Evolutionary conservation across 306 rosid genomes (phyloP).

Genomic region (Elaeagnus macrophylla): DNA sequence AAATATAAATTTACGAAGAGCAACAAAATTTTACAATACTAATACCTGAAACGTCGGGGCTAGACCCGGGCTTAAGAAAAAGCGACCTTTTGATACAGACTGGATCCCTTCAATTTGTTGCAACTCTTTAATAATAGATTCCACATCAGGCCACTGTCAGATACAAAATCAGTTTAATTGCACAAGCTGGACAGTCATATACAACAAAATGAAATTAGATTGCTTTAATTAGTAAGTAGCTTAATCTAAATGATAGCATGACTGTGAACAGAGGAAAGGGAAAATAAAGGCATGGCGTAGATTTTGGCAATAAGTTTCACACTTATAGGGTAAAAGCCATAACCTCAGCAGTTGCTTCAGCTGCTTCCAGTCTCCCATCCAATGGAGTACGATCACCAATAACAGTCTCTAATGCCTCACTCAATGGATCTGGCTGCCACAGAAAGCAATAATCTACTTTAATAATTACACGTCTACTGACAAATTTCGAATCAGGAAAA

Average conservation of each 20-base stretch:
- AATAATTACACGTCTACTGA: no score
- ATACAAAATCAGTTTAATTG: constrained; percentile 7
- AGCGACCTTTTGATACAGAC: constrained; percentile 74
- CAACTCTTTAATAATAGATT: constrained; percentile 68
- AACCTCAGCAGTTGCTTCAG: constrained; percentile 66
- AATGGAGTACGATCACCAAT: constrained; percentile 47
- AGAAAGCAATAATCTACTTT: not conserved
- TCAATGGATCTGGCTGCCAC: constrained; percentile 90
- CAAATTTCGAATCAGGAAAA: not conserved
- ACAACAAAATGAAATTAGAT: not conserved
- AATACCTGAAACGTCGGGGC: constrained; percentile 93
- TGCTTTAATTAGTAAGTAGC: no score
- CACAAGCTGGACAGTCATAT: not conserved
- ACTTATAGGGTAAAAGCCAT: constrained; percentile 1
- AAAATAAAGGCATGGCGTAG: no score
- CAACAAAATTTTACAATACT: no score
- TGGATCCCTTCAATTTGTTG: constrained; percentile 59
- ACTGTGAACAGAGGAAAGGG: no score
- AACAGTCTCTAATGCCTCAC: constrained; percentile 67
- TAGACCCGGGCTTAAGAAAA: constrained; percentile 91
- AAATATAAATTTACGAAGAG: not conserved
- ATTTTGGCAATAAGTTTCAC: not conserved
- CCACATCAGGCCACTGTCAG: constrained; percentile 86
- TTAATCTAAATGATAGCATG: no score
- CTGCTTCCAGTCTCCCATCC: constrained; percentile 61